Percentiles rank a stretch among this genome's conserved stretches.
phyloP scores from a whole-genome alignment of 73 alveolate genomes.

The Paramecium primaurelia region DNA sequence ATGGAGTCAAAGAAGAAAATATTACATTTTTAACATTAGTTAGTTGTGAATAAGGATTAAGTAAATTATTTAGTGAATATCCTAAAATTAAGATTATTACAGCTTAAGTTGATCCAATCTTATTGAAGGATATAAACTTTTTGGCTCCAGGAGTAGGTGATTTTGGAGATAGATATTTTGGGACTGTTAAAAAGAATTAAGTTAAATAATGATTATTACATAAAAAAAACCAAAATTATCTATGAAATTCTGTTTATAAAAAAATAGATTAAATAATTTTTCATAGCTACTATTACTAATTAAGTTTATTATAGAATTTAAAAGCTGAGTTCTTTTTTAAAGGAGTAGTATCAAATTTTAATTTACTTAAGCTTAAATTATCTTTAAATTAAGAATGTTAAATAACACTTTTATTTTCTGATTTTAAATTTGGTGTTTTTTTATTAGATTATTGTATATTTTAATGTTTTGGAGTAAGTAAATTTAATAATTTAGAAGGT shows the following conservation, averaged over 20 bases:
- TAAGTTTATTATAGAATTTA: constrained; percentile 12
- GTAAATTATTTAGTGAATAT: constrained; percentile 34
- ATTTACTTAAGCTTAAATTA: background rate
- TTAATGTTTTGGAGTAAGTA: constrained; percentile 25
- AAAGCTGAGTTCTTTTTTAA: constrained; percentile 49
- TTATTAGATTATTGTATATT: background rate
- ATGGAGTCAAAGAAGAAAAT: constrained; percentile 75
- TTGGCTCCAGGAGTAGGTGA: constrained; percentile 87
- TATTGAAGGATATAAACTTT: constrained; percentile 48
- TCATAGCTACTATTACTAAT: background rate
- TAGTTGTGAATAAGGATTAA: constrained; percentile 76
- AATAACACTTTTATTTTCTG: background rate
- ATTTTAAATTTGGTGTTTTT: background rate
- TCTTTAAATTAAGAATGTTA: constrained; percentile 23
- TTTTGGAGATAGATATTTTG: constrained; percentile 71
- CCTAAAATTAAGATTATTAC: constrained; percentile 78
- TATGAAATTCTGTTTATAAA: background rate
- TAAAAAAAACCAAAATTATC: background rate
- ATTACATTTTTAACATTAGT: constrained; percentile 77
- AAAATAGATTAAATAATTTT: background rate
- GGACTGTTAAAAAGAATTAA: background rate
- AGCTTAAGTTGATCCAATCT: constrained; percentile 48
- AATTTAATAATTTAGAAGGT: constrained; percentile 30
- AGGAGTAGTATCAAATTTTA: constrained; percentile 45
- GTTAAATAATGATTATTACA: background rate